Evolutionary conservation across 768 basidiomycete genomes (phyloP).

Genomic region (Panellus pusillus): DNA sequence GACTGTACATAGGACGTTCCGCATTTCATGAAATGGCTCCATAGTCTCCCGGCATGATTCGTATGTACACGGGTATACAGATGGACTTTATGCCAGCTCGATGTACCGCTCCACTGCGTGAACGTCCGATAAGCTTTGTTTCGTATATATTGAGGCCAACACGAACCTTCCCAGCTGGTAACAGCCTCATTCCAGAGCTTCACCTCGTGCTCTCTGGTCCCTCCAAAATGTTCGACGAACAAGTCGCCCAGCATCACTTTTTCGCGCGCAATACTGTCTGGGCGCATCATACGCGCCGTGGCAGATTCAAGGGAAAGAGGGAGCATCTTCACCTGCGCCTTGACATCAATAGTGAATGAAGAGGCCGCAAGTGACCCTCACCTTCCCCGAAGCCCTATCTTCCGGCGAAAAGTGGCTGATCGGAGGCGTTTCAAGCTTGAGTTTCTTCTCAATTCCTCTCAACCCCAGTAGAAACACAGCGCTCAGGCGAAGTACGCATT

Average conservation of each 20-base stretch:
- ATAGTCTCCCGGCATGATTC: slow-evolving; percentile 27
- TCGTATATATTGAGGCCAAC: neutral
- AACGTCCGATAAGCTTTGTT: slow-evolving; percentile 14
- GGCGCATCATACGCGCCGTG: slow-evolving; percentile 75
- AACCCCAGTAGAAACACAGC: slow-evolving; percentile 87
- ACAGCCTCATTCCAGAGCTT: slow-evolving; percentile 85
- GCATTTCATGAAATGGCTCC: slow-evolving; percentile 70
- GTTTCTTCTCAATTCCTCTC: slow-evolving; percentile 80
- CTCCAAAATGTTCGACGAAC: slow-evolving; percentile 94
- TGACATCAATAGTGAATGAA: slow-evolving; percentile 20
- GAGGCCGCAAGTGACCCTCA: slow-evolving; percentile 20
- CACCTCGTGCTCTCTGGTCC: slow-evolving; percentile 92
- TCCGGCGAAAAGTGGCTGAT: slow-evolving; percentile 58
- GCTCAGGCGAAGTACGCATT: slow-evolving; percentile 89
- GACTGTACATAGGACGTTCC: slow-evolving; percentile 58
- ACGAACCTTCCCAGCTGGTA: slow-evolving; percentile 90
- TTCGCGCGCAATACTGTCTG: slow-evolving; percentile 81
- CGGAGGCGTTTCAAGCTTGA: slow-evolving; percentile 68
- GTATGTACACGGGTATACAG: neutral
- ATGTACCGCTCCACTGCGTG: slow-evolving; percentile 76
- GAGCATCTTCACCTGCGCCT: slow-evolving; percentile 63
- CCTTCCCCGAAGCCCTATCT: slow-evolving; percentile 59
- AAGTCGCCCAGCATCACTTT: slow-evolving; percentile 71
- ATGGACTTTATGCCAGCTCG: slow-evolving; percentile 59
- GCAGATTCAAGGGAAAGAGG: slow-evolving; percentile 80